phyloP scores from a whole-genome alignment of 352 stramenopile species.

The Phytophthora tubulina region DNA sequence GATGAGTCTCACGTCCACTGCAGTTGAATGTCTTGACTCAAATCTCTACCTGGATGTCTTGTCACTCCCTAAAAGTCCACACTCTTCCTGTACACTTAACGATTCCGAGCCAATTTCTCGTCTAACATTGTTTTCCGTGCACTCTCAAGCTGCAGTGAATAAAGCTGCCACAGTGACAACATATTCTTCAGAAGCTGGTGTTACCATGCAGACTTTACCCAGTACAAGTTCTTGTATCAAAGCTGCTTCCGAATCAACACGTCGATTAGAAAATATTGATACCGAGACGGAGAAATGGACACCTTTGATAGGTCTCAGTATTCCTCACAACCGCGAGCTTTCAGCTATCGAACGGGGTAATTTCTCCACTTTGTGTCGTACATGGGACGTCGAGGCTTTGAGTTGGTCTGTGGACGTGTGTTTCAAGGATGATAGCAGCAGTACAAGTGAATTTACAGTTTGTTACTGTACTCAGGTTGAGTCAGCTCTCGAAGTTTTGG shows the following conservation, averaged over 20 bases:
- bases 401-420: slow-evolving; percentile 65
- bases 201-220: slow-evolving; percentile 44
- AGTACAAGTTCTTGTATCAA: slow-evolving; percentile 53
- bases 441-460: slow-evolving; percentile 49
- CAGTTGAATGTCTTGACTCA: slow-evolving; percentile 53
- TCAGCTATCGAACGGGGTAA: slow-evolving; percentile 59
- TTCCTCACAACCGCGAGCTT: slow-evolving; percentile 60
- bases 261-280: slow-evolving; percentile 1
- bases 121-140: slow-evolving; percentile 56
- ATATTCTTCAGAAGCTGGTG: slow-evolving; percentile 20
- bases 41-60: slow-evolving; percentile 66
- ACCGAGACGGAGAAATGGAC: slow-evolving; percentile 36
- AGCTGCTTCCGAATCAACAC: slow-evolving; percentile 33
- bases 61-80: slow-evolving; percentile 42
- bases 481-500: slow-evolving; percentile 64
- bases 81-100: slow-evolving; percentile 56
- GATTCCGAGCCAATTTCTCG: slow-evolving; percentile 52
- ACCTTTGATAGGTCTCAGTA: slow-evolving; percentile 55
- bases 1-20: slow-evolving; percentile 56
- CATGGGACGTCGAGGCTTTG: slow-evolving; percentile 51
- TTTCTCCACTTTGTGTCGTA: slow-evolving; percentile 68
- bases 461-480: slow-evolving; percentile 79
- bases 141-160: slow-evolving; percentile 49
- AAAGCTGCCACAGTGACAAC: slow-evolving; percentile 15
- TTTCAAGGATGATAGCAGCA: slow-evolving; percentile 64